Conservation (phyloP, 768 basidiomycete genomes). For the Lentinula aciculospora region DNA sequence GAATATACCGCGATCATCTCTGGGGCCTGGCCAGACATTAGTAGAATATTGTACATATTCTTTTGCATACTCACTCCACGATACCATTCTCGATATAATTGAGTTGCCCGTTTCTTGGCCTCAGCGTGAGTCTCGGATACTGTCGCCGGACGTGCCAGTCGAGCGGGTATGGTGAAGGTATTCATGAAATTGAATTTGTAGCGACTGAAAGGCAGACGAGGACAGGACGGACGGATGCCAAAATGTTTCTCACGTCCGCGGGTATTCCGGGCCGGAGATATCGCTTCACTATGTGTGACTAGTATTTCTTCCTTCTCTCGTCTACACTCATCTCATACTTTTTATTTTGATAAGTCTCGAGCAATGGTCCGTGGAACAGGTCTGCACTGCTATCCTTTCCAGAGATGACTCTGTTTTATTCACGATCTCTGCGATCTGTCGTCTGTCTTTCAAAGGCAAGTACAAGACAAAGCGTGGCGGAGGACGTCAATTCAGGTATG, state of each 20-base stretch:
- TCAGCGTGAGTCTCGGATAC: conserved; percentile 53
- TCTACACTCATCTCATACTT: not conserved
- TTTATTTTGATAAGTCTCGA: not conserved
- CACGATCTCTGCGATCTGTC: not conserved
- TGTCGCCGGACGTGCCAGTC: conserved; percentile 69
- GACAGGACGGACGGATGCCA: too few relatives aligned
- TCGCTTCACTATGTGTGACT: too few relatives aligned
- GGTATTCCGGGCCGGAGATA: not conserved
- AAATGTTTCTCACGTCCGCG: not conserved
- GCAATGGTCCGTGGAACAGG: conserved; percentile 50
- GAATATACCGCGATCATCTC: conserved; percentile 82
- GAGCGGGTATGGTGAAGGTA: conserved; percentile 77
- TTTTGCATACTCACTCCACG: conserved; percentile 60
- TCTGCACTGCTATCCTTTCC: conserved; percentile 12
- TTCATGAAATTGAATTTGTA: not conserved
- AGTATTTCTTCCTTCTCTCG: too few relatives aligned
- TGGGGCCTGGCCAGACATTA: conserved; percentile 59
- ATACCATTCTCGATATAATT: conserved; percentile 92
- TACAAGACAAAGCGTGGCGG: conserved; percentile 87
- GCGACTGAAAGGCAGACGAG: too few relatives aligned
- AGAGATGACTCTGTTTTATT: not conserved
- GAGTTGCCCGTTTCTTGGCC: conserved; percentile 61
- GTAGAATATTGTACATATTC: not conserved
- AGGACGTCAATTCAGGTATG: conserved; percentile 76
- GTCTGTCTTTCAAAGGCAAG: conserved; percentile 43